phyloP scores from a whole-genome alignment of 805 yeast genomes.

The Lipomyces lipofer region DNA sequence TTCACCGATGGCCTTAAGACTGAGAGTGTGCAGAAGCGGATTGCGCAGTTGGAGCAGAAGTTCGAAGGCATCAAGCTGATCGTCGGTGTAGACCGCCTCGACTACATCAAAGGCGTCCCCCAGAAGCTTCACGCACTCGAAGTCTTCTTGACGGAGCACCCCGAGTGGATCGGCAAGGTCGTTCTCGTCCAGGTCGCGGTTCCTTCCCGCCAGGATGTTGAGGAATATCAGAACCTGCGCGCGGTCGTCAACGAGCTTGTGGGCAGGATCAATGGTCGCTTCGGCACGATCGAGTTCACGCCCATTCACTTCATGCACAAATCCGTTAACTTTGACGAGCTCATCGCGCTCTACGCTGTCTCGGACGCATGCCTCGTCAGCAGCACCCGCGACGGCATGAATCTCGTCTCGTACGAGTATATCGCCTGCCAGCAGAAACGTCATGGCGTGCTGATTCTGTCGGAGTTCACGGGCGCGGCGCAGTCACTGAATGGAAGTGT shows the following conservation, averaged over 20 bases:
- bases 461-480: conserved; percentile 99
- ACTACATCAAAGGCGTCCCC: conserved; percentile 97
- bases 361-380: conserved; percentile 91
- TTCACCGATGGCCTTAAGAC: conserved; percentile 76
- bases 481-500: conserved; percentile 93
- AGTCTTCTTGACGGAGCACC: conserved; percentile 85
- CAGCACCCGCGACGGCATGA: conserved; percentile 98
- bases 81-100: conserved; percentile 95
- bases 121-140: conserved; percentile 96
- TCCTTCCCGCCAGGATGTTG: conserved; percentile 96
- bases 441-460: conserved; percentile 81
- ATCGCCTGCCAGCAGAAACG: conserved; percentile 89
- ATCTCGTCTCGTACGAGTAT: conserved; percentile 91
- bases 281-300: conserved; percentile 95
- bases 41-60: conserved; percentile 61
- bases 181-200: conserved; percentile 95
- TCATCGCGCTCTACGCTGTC: conserved; percentile 80
- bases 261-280: conserved; percentile 93
- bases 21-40: conserved; percentile 63
- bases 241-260: conserved; percentile 95
- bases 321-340: conserved; percentile 85
- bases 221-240: conserved; percentile 90
- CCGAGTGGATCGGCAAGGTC: conserved; percentile 98
- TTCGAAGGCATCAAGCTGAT: conserved; percentile 78
- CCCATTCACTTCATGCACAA: conserved; percentile 97